Evolutionary conservation across 1,139 yeast genomes (phyloP).

Genomic region (Debaryomyces sp.): DNA sequence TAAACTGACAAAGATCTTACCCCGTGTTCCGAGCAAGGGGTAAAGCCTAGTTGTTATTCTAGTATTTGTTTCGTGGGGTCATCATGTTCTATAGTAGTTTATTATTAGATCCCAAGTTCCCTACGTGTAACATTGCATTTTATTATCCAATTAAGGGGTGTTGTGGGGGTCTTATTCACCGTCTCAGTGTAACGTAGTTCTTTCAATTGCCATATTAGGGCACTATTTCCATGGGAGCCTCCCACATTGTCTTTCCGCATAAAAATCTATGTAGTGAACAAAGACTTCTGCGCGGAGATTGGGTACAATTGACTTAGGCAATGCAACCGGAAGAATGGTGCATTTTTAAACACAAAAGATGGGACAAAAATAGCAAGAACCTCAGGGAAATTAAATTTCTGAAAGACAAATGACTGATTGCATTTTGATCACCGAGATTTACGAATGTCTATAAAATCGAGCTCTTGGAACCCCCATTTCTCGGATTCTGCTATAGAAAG

Average conservation of each 20-base stretch:
- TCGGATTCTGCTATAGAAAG: not conserved
- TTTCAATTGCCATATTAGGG: not conserved
- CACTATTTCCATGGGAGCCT: not conserved
- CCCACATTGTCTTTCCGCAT: not conserved
- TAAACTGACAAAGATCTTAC: not conserved
- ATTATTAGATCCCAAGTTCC: not conserved
- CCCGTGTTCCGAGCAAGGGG: not conserved
- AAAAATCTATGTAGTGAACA: too few relatives aligned
- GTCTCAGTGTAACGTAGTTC: not conserved
- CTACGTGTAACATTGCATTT: not conserved
- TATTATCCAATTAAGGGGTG: not conserved
- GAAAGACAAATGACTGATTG: not conserved
- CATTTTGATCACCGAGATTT: not conserved
- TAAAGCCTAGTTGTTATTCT: not conserved
- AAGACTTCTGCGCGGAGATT: not conserved
- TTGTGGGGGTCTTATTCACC: not conserved
- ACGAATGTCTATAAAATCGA: not conserved
- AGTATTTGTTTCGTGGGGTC: not conserved
- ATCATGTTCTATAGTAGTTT: not conserved
- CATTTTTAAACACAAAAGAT: not conserved
- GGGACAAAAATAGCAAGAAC: not conserved
- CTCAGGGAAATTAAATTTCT: not conserved
- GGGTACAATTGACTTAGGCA: not conserved
- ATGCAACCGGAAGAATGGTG: not conserved
- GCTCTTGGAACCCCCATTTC: not conserved